A percentile compares a stretch with the other conserved stretches of the same genome.
phyloP scores from a whole-genome alignment of 495 filamentous ascomycete species.

The Aspergillus homomorphus region DNA sequence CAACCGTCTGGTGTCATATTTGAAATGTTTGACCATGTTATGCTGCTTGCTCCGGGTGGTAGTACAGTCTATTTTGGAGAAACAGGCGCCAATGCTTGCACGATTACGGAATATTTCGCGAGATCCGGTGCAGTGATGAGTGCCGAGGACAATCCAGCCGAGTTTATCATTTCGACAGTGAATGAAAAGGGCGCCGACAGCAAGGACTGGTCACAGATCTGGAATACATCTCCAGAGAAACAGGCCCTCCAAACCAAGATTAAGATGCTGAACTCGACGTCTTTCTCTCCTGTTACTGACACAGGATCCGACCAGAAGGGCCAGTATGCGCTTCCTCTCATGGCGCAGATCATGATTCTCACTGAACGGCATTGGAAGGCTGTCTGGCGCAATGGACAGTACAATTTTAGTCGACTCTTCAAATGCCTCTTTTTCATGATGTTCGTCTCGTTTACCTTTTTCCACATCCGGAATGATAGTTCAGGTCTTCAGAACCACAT shows the following conservation, averaged over 20 bases:
- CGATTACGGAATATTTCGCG: slow-evolving; percentile 53
- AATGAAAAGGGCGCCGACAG: neutral
- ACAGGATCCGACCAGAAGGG: neutral
- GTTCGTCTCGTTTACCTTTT: slow-evolving; percentile 5
- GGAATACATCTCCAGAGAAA: neutral
- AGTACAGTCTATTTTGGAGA: slow-evolving; percentile 66
- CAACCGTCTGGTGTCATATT: slow-evolving; percentile 86
- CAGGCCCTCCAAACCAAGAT: neutral
- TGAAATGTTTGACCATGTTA: slow-evolving; percentile 69
- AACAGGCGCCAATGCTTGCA: slow-evolving; percentile 53
- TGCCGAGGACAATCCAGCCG: slow-evolving; percentile 69
- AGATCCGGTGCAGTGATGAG: slow-evolving; percentile 46
- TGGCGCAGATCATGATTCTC: neutral
- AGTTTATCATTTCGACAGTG: slow-evolving; percentile 41
- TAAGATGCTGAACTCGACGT: neutral
- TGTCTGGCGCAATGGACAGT: slow-evolving; percentile 3
- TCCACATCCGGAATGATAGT: neutral
- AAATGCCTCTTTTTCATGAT: slow-evolving; percentile 1
- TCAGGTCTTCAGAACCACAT: slow-evolving; percentile 3
- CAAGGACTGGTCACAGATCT: neutral
- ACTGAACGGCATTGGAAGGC: slow-evolving; percentile 5
- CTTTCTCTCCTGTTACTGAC: neutral
- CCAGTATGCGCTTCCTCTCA: slow-evolving; percentile 24
- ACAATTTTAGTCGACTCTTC: slow-evolving; percentile 6
- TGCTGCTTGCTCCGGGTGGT: slow-evolving; percentile 64